phyloP scores from a whole-genome alignment of 345 rosid genomes.

The Bruguiera gymnorhiza region DNA sequence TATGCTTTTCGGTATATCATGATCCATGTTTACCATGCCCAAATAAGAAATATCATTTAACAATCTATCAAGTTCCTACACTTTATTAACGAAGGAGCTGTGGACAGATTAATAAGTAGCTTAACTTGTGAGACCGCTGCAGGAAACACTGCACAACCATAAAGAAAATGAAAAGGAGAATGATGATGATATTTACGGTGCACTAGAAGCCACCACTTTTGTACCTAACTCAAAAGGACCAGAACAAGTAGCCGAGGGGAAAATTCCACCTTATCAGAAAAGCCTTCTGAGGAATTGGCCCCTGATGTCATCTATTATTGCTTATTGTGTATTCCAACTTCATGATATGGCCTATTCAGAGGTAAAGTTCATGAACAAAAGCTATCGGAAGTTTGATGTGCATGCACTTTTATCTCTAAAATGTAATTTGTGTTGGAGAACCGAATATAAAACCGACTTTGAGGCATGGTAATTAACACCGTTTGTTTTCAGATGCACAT shows the following conservation, averaged over 20 bases:
- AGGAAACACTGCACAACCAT: constrained; percentile 55
- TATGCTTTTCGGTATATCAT: background rate
- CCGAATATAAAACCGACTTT: too few relatives aligned
- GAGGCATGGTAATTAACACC: too few relatives aligned
- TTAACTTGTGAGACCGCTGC: constrained; percentile 1
- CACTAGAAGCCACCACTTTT: constrained; percentile 8
- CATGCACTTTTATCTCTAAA: too few relatives aligned
- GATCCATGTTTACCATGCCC: background rate
- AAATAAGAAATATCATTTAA: too few relatives aligned
- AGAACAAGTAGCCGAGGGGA: constrained; percentile 5
- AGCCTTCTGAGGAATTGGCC: constrained; percentile 49
- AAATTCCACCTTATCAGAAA: constrained; percentile 14
- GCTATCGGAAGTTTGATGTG: too few relatives aligned
- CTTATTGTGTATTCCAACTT: constrained; percentile 47
- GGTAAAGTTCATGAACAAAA: constrained; percentile 14
- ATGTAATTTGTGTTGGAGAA: too few relatives aligned
- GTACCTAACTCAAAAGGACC: constrained; percentile 14
- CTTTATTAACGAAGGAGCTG: too few relatives aligned
- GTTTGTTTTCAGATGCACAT: too few relatives aligned
- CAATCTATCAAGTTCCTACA: too few relatives aligned
- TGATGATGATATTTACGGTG: constrained; percentile 14
- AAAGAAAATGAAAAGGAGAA: constrained; percentile 10
- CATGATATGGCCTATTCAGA: constrained; percentile 58
- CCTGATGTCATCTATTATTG: constrained; percentile 40
- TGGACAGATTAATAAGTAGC: background rate